These are phyloP conservation scores for Rhodotorula sp. DNA, from an alignment of 1,284 basidiomycete genomes.

Conservation along the genomic window DNA sequence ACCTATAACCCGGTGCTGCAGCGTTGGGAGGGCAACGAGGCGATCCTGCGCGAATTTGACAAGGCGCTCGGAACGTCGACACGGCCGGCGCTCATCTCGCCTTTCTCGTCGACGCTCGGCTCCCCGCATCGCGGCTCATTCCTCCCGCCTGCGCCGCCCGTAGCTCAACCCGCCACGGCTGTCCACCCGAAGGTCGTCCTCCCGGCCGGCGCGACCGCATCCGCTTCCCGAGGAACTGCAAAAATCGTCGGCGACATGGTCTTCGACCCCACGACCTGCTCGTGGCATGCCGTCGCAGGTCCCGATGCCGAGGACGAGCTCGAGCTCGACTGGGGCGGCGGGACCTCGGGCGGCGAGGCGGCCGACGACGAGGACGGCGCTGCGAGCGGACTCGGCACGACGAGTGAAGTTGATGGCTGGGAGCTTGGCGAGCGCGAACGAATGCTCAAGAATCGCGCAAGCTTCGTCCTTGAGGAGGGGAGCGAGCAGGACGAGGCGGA, in stretches of 20 bases:
- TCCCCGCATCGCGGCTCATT: constrained; percentile 21
- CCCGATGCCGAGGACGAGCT: constrained; percentile 86
- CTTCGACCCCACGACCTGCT: constrained; percentile 90
- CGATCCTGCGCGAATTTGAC: constrained; percentile 84
- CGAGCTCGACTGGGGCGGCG: constrained; percentile 77
- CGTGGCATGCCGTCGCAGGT: constrained; percentile 78
- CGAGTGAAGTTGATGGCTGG: constrained; percentile 59
- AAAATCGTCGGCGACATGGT: constrained; percentile 91
- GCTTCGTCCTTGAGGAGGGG: constrained; percentile 57
- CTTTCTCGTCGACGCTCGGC: constrained; percentile 59
- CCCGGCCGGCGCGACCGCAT: constrained; percentile 3
- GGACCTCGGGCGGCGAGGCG: constrained; percentile 51
- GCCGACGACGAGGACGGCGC: constrained; percentile 74
- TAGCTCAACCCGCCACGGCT: not conserved
- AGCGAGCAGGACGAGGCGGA: constrained; percentile 69
- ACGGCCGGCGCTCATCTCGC: constrained; percentile 93
- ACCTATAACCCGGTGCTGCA: constrained; percentile 86
- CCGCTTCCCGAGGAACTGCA: constrained; percentile 52
- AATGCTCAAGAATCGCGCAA: constrained; percentile 63
- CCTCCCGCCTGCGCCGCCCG: not conserved
- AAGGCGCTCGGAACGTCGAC: constrained; percentile 74
- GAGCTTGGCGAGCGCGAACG: constrained; percentile 68
- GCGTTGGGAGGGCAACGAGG: constrained; percentile 96
- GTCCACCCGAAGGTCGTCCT: constrained; percentile 3
- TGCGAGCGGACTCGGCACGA: not conserved